These are phyloP conservation scores for Phycomyces nitens DNA, from an alignment of 192 early-diverging fungal species.

Conservation along the genomic window DNA sequence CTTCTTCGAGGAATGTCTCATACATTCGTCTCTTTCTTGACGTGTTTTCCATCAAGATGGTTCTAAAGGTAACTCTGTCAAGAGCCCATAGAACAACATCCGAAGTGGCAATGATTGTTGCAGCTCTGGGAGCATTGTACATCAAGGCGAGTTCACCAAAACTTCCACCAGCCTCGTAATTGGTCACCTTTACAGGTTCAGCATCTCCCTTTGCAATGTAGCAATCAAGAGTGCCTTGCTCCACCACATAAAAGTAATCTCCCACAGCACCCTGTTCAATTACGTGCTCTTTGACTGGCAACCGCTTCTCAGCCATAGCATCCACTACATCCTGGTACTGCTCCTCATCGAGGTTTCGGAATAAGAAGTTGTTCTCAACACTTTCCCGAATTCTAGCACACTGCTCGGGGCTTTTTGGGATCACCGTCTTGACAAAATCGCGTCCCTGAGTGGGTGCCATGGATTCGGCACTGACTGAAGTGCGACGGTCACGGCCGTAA, in stretches of 20 bases:
- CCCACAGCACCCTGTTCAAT: conserved; percentile 95
- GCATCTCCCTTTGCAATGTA: conserved; percentile 71
- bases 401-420: conserved; percentile 89
- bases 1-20: conserved; percentile 92
- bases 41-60: conserved; percentile 98
- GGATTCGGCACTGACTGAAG: conserved; percentile 94
- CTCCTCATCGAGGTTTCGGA: conserved; percentile 93
- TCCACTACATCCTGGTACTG: conserved; percentile 92
- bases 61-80: conserved; percentile 95
- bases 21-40: conserved; percentile 94
- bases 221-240: conserved; percentile 87
- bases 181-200: conserved; percentile 66
- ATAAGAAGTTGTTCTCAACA: conserved; percentile 89
- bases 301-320: conserved; percentile 93
- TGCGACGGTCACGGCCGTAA: conserved; percentile 86
- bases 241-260: conserved; percentile 98
- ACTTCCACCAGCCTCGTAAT: conserved; percentile 79
- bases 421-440: conserved; percentile 78
- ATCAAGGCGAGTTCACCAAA: conserved; percentile 99
- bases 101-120: conserved; percentile 83
- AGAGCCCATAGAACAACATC: conserved; percentile 92
- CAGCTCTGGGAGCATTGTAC: conserved; percentile 98
- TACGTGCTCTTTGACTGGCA: conserved; percentile 66
- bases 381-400: conserved; percentile 74
- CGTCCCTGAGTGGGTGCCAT: conserved; percentile 86